phyloP scores from a whole-genome alignment of 2,329 filamentous ascomycete species.

The Claviceps lovelessii region DNA sequence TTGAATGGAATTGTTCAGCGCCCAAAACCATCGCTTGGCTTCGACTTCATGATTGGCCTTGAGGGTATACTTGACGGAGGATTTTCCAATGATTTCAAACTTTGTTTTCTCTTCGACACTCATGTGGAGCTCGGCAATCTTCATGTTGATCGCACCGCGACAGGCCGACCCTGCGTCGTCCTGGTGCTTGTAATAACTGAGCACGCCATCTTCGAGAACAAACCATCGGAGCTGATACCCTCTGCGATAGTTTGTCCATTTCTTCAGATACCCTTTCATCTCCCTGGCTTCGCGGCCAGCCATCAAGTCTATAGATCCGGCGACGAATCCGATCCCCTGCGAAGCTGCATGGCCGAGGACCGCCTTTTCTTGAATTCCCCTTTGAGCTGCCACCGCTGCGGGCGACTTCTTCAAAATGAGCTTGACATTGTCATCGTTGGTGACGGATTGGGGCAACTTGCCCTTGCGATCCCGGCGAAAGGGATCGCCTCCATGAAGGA shows the following conservation, averaged over 20 bases:
- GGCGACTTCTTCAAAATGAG: conserved; percentile 88
- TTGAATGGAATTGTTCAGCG: conserved; percentile 95
- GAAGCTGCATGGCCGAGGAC: conserved; percentile 64
- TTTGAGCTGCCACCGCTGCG: conserved; percentile 82
- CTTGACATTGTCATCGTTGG: conserved; percentile 80
- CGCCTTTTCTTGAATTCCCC: conserved; percentile 92
- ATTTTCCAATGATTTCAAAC: conserved; percentile 96
- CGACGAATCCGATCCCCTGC: conserved; percentile 35
- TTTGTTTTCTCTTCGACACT: conserved; percentile 93
- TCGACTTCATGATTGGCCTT: conserved; percentile 98
- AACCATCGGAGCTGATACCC: conserved; percentile 98
- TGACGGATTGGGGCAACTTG: conserved; percentile 89
- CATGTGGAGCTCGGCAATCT: conserved; percentile 88
- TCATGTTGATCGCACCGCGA: conserved; percentile 97
- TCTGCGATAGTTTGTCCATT: conserved; percentile 98
- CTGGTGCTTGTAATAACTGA: conserved; percentile 99
- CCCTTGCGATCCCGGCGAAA: conserved; percentile 91
- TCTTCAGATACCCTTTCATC: conserved; percentile 98
- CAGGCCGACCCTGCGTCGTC: conserved; percentile 94
- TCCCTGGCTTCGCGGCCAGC: conserved; percentile 79
- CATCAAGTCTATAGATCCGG: conserved; percentile 42
- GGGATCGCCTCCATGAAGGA: conserved; percentile 89
- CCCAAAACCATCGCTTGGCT: conserved; percentile 98
- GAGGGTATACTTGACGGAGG: conserved; percentile 93
- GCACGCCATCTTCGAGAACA: conserved; percentile 87